Base-by-base conservation (phyloP, 257 asterid species). In the Echium plantagineum region DNA sequence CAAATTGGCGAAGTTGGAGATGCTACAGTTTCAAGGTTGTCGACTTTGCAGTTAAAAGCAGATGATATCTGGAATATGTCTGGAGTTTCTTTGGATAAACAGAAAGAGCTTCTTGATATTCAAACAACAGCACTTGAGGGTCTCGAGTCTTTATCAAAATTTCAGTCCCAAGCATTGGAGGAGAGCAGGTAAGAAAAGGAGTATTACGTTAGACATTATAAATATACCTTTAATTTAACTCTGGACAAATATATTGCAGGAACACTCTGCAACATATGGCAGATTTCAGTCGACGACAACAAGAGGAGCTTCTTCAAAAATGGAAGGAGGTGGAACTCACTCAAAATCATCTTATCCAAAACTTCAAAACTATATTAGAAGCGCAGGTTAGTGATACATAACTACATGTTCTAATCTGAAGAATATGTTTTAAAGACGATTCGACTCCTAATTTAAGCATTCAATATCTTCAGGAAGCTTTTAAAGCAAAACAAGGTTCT, bases 401-500 rank as follows among this genome's bases (percentile, higher is more conserved):
- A 1, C 18, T 21, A 5, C 1, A 13, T 9, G 24, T 61, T 13
- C 26, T 30, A 22, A 28, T 42, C 17, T 21, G 20, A 7, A 28
- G 21, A 18, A 38, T 59, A 59, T n/a, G n/a, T 51, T n/a, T n/a
- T n/a, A n/a, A n/a, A n/a, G n/a, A n/a, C n/a, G n/a, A n/a, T n/a
- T 15, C 15, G 48, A 18, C 58, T 2, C 59, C 51, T 7, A 21
- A 17, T 15, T 30, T 46, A 48, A 16, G 18, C 46, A 17, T 32
- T 32, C 48, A 56, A 60, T 64, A 30, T 51, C 64, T 68, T 7
- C 80, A 87, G 95, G 95, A 90, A 83, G 85, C 76, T 24, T 87
- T 90, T 64, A 96, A 87, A 64, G 72, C 85, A 10, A 90, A 85
- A 69, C 96, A 90, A 77, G 78, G 87, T 56, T 81, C 75, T 77